Conservation (phyloP, 352 stramenopile species). For the Phytopythium mirpurense region DNA sequence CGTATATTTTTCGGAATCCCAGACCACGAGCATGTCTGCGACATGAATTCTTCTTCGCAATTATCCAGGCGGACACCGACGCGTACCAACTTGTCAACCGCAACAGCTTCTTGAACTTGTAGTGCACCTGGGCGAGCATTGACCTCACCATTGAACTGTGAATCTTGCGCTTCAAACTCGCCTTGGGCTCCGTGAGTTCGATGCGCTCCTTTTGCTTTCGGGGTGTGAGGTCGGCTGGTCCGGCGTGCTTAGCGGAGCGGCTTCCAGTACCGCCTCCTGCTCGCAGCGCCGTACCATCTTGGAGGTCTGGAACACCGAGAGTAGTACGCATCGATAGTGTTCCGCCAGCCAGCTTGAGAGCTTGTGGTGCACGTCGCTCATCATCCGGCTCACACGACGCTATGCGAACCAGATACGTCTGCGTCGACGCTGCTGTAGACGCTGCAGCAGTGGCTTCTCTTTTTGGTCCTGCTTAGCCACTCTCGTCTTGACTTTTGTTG, state of each 20-base stretch:
- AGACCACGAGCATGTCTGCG: slow-evolving; percentile 11
- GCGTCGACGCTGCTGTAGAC: slow-evolving; percentile 1
- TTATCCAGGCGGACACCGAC: slow-evolving; percentile 5
- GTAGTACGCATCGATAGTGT: slow-evolving; percentile 1
- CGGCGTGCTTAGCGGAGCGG: background rate
- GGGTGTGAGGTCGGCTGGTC: background rate
- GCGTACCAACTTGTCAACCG: slow-evolving; percentile 12
- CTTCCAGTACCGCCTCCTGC: slow-evolving; percentile 1
- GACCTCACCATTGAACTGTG: slow-evolving; percentile 9
- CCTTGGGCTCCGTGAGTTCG: no score
- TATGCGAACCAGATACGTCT: background rate
- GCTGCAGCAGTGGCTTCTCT: background rate
- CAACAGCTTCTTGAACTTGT: slow-evolving; percentile 9
- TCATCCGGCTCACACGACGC: background rate
- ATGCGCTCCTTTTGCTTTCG: slow-evolving; percentile 1
- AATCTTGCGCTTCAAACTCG: background rate
- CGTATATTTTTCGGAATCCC: no score
- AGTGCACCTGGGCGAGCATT: slow-evolving; percentile 15
- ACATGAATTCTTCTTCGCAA: slow-evolving; percentile 15
- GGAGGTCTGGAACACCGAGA: slow-evolving; percentile 4
- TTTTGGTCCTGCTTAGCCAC: background rate
- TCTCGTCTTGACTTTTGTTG: background rate
- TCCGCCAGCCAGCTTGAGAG: slow-evolving; percentile 4
- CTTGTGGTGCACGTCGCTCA: slow-evolving; percentile 12
- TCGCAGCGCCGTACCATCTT: slow-evolving; percentile 8